Conservation (phyloP, 768 basidiomycete genomes). For the Astraeus odoratus region DNA sequence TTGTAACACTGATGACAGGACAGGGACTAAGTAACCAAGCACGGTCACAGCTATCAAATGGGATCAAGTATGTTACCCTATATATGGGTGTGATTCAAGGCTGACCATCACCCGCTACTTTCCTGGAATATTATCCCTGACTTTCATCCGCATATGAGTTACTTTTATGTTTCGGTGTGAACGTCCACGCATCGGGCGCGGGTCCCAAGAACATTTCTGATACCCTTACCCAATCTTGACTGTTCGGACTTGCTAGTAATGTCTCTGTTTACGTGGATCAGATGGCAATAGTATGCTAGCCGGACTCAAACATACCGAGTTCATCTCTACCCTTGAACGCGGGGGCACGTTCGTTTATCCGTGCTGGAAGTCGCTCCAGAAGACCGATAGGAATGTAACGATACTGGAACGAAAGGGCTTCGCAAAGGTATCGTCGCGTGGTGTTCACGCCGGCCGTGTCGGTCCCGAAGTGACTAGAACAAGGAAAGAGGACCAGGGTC, state of each 20-base stretch:
- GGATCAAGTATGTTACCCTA: background rate
- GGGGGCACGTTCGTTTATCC: conserved; percentile 88
- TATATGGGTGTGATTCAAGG: background rate
- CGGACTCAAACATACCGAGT: conserved; percentile 50
- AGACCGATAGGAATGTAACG: conserved; percentile 94
- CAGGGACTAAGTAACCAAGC: background rate
- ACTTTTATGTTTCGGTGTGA: conserved; percentile 92
- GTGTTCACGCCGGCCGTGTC: conserved; percentile 88
- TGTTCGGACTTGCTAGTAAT: conserved; percentile 69
- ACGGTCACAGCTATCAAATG: too few species aligned
- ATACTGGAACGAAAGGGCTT: conserved; percentile 92
- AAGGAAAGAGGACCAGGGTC: too few species aligned
- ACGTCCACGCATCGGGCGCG: conserved; percentile 74
- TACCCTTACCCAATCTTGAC: conserved; percentile 86
- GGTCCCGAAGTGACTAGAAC: conserved; percentile 73
- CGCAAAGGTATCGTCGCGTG: conserved; percentile 88
- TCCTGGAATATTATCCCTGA: conserved; percentile 40
- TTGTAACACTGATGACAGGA: background rate
- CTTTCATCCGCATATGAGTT: conserved; percentile 65
- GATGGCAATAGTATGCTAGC: background rate
- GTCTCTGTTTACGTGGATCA: conserved; percentile 49
- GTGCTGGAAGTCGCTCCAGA: conserved; percentile 71
- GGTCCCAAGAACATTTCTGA: conserved; percentile 94
- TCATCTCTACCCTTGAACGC: conserved; percentile 84
- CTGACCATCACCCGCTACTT: background rate